These are phyloP conservation scores for Starmerella ratchasimensis DNA, from an alignment of 805 yeast genomes.

Conservation along the genomic window DNA sequence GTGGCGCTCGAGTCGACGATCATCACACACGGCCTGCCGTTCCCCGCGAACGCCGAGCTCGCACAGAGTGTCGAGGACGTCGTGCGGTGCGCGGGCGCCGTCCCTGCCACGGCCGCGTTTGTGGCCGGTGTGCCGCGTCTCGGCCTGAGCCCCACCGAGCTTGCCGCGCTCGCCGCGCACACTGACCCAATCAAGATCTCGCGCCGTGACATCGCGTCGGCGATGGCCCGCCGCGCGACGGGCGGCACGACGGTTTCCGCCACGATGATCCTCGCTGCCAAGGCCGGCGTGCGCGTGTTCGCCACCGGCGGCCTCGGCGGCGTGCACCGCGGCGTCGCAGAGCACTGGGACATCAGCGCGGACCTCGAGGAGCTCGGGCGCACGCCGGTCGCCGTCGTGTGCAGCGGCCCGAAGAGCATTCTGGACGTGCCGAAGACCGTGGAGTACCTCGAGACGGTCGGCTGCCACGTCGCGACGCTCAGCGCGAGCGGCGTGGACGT, in stretches of 20 bases:
- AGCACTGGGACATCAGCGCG: slow-evolving; percentile 70
- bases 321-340: slow-evolving; percentile 66
- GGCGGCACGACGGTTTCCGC: slow-evolving; percentile 90
- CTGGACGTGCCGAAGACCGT: slow-evolving; percentile 66
- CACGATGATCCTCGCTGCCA: slow-evolving; percentile 66
- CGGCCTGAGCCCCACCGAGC: slow-evolving; percentile 41
- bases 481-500: slow-evolving; percentile 36
- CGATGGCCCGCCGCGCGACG: slow-evolving; percentile 45
- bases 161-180: slow-evolving; percentile 37
- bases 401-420: slow-evolving; percentile 83
- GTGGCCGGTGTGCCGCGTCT: slow-evolving; percentile 57
- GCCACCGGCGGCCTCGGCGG: slow-evolving; percentile 94
- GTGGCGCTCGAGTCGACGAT: slow-evolving; percentile 81
- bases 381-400: slow-evolving; percentile 80
- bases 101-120: slow-evolving; percentile 80
- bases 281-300: slow-evolving; percentile 69
- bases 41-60: slow-evolving; percentile 60
- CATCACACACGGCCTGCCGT: slow-evolving; percentile 80
- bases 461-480: slow-evolving; percentile 67
- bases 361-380: slow-evolving; percentile 73
- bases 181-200: slow-evolving; percentile 45
- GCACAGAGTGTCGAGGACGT: slow-evolving; percentile 52
- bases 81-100: slow-evolving; percentile 48
- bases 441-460: slow-evolving; percentile 82
- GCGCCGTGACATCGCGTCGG: slow-evolving; percentile 62